These are phyloP conservation scores for Lablab purpureus DNA, from an alignment of 306 rosid species.

Conservation along the genomic window DNA sequence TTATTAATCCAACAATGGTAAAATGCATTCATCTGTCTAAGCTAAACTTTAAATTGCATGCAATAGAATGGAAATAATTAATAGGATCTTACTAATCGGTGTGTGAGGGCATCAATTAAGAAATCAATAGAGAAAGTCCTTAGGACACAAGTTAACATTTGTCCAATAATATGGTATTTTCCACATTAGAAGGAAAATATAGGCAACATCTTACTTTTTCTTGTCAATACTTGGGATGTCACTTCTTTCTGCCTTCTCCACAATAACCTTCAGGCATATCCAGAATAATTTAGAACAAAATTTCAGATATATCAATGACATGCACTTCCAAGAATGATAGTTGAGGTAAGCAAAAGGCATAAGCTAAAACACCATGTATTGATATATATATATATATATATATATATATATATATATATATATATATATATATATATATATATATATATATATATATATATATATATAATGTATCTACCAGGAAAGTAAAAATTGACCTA, in stretches of 20 bases:
- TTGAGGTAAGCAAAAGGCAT: not conserved
- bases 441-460: conserved; percentile 8
- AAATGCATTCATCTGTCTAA: not conserved
- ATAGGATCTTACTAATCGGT: not conserved
- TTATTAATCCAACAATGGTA: not conserved
- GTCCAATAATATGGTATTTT: conserved; percentile 3
- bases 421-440: conserved; percentile 16
- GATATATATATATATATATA: conserved; percentile 13
- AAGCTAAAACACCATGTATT: not conserved
- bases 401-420: conserved; percentile 8
- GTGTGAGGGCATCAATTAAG: not conserved
- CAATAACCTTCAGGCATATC: conserved; percentile 70
- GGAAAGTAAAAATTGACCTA: conserved; percentile 25
- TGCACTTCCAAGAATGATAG: conserved; percentile 8
- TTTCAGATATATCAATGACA: conserved; percentile 14
- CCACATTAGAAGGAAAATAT: conserved; percentile 15
- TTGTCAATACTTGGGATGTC: conserved; percentile 81
- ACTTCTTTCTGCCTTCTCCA: conserved; percentile 87
- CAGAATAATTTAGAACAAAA: conserved; percentile 35
- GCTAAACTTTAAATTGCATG: conserved; percentile 4
- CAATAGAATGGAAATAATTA: not conserved
- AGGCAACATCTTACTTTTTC: conserved; percentile 70
- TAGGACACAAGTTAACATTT: not conserved
- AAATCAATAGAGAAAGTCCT: not conserved
- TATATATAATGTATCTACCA: not conserved